A percentile compares a stretch with the other conserved stretches of the same genome.
Conservation (phyloP, 106 monocot genomes). For the Dioscorea zingiberensis region DNA sequence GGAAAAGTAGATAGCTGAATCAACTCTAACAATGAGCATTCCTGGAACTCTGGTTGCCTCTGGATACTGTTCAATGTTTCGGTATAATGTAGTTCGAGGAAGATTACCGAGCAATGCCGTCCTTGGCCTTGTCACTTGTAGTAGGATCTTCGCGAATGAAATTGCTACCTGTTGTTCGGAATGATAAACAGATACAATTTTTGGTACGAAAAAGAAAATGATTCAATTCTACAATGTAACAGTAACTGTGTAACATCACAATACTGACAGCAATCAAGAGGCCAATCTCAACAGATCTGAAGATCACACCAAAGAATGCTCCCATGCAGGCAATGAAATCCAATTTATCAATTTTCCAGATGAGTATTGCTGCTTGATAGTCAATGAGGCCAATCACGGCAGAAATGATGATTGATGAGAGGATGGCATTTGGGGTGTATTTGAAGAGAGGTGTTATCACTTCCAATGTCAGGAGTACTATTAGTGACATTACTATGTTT, state of each 20-base stretch:
- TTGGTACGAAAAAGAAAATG: neutral
- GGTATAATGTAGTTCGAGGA: slow-evolving; percentile 45
- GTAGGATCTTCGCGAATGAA: slow-evolving; percentile 60
- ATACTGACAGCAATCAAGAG: slow-evolving; percentile 70
- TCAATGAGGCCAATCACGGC: slow-evolving; percentile 78
- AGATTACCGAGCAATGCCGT: slow-evolving; percentile 53
- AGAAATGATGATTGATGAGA: slow-evolving; percentile 72
- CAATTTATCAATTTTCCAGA: slow-evolving; percentile 88
- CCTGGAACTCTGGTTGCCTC: slow-evolving; percentile 42
- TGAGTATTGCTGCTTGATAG: slow-evolving; percentile 53
- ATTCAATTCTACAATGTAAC: too few relatives aligned
- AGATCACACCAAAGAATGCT: slow-evolving; percentile 86
- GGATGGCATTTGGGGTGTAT: slow-evolving; percentile 89
- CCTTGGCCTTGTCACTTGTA: slow-evolving; percentile 66
- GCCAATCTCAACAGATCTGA: slow-evolving; percentile 75
- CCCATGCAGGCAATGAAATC: slow-evolving; percentile 87
- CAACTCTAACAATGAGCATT: slow-evolving; percentile 49
- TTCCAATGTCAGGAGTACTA: slow-evolving; percentile 54
- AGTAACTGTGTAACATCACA: neutral
- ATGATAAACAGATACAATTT: neutral
- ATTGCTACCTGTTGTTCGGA: slow-evolving; percentile 30
- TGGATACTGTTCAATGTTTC: slow-evolving; percentile 60
- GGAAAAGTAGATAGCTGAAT: slow-evolving; percentile 64
- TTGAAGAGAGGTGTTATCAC: slow-evolving; percentile 84
- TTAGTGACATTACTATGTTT: slow-evolving; percentile 75